Evolutionary conservation across 2,329 filamentous ascomycete species (phyloP), one percentile per base, ranked within the genome.

Genomic region (Aschersonia sp.): DNA sequence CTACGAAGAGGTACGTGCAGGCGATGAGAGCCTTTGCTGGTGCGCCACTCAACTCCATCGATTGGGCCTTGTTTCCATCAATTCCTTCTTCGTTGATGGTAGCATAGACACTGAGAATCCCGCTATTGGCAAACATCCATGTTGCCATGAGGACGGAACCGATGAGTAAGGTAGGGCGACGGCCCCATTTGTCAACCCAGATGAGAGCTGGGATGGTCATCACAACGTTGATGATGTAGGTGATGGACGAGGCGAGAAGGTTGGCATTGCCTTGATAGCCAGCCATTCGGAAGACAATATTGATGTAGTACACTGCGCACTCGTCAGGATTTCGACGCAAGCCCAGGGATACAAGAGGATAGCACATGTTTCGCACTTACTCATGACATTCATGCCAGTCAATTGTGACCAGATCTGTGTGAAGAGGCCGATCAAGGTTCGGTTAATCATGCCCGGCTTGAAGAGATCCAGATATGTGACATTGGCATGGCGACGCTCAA

Each of bases 131-230:
- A 39, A 72, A 76, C 57, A 78, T 76, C 53, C 71, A 84, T 1
- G 74, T 56, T 4, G 69, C 76, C 82, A 85, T 85, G 30, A 81
- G 76, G 22, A 81, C 65, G 37, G 71, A 76, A 49, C 82, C 82
- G n/a, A 72, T 63, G 45, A 85, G 76, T 50, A 86, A 72, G 6
- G 84, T 69, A 48, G 78, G 75, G 43, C 81, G 81, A 53, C 85
- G 84, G 44, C 86, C 86, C 79, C 82, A 86, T 48, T 72, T 70
- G 55, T 92, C 85, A 56, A 89, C 75, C 67, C 70, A 89, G 49
- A 89, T 64, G 30, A 90, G 72, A 1, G 85, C 85, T 0, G 84
- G 83, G 4, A 89, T 61, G 0, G 86, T 90, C 79, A 87, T 85
- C 46, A 81, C 51, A 1, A 90, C 85, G 61, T 89, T 89, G 68